Base-by-base conservation (phyloP, 352 stramenopile species). In the Peronospora farinosa region DNA sequence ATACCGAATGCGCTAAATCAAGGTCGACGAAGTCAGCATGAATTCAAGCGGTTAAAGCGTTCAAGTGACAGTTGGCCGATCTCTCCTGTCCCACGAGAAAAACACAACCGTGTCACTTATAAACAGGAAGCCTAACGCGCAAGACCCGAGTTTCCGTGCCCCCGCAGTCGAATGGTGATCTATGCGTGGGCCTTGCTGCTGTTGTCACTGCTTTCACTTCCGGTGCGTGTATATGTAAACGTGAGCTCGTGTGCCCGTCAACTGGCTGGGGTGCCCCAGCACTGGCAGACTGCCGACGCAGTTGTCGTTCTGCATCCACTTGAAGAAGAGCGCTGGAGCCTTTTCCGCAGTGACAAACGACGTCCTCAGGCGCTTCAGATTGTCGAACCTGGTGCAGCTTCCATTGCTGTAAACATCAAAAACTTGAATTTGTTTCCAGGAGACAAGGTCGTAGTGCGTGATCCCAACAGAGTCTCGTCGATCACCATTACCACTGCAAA, bases 331-430 rank as follows among this genome's bases (percentile, higher is more conserved):
- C 16, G 55, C 28, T 67, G 57, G 57, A 67, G 62, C 11, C 15
- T 70, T 16, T 55, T 36, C 19, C 44, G 39, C 8, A 63, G 13
- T 7, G 25, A 41, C 5, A 52, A 64, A 0, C 47, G 12, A 5
- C 16, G 33, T 7, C 48, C 57, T 21, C 42, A 56, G 43, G 32
- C 16, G 33, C 47, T 63, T 37, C 28, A 48, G 40, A 60, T 67
- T 28, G 11, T 28, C 27, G 49, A 68, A 40, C 33, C 54, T 51
- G 46, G 35, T 19, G 63, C 63, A 51, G 16, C 30, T 33, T 68
- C 47, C 25, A 46, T 72, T 33, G 54, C 63, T 46, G 52, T 72
- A 7, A 72, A 72, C 31, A 63, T 72, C 15, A 46, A 65, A 43
- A 32, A 28, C 30, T 35, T 72, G 12, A 37, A 59, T 13, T 63